phyloP scores from a whole-genome alignment of 2,329 filamentous ascomycete species.

The Ophiocordyceps australis region DNA sequence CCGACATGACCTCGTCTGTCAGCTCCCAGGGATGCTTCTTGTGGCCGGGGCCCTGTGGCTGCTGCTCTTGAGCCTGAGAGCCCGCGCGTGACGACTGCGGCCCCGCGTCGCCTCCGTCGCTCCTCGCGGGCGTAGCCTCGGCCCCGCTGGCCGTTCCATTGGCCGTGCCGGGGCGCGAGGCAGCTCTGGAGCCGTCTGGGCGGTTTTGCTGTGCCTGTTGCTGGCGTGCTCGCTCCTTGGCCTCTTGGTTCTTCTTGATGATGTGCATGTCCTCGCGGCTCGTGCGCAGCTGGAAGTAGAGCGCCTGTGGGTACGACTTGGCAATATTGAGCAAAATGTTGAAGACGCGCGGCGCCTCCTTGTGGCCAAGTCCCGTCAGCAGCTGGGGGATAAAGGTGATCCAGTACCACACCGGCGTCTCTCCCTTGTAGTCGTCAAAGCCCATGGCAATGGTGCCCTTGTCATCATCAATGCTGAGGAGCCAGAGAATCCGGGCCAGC shows the following conservation, averaged over 20 bases:
- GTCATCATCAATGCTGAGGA: slow-evolving; percentile 81
- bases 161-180: slow-evolving; percentile 30
- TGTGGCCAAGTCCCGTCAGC: slow-evolving; percentile 75
- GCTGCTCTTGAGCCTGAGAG: slow-evolving; percentile 1
- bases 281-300: slow-evolving; percentile 91
- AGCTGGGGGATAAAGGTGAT: slow-evolving; percentile 97
- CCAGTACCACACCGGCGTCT: slow-evolving; percentile 98
- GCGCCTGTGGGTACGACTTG: slow-evolving; percentile 83
- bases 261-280: slow-evolving; percentile 84
- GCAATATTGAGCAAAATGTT: slow-evolving; percentile 83
- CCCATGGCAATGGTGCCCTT: slow-evolving; percentile 68
- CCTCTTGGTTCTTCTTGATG: slow-evolving; percentile 78
- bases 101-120: slow-evolving; percentile 7
- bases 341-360: slow-evolving; percentile 76
- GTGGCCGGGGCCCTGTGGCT: slow-evolving; percentile 14
- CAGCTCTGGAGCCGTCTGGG: slow-evolving; percentile 24
- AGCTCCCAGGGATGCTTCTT: slow-evolving; percentile 89
- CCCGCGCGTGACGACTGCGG: no score
- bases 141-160: slow-evolving; percentile 21
- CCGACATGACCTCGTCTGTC: slow-evolving; percentile 87
- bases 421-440: slow-evolving; percentile 93
- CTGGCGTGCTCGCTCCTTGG: slow-evolving; percentile 44
- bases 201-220: slow-evolving; percentile 33
- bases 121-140: slow-evolving; percentile 25
- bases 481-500: slow-evolving; percentile 83